phyloP scores from a whole-genome alignment of 2,329 filamentous ascomycete species.

The Xylariaceae sp. region DNA sequence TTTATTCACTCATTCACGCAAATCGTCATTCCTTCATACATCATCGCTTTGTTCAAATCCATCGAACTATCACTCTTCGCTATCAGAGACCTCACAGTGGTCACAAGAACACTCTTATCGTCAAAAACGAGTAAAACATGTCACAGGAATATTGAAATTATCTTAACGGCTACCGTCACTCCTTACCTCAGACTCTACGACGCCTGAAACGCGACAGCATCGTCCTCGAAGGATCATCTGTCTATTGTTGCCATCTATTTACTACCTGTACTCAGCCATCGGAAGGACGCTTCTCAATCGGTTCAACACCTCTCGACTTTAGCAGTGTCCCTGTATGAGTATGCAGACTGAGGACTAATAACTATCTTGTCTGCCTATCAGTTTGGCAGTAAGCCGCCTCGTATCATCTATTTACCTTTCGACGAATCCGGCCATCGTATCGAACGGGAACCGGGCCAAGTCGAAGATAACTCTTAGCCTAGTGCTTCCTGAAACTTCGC shows the following conservation, averaged over 20 bases:
- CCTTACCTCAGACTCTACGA: constrained; percentile 1
- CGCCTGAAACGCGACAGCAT: constrained; percentile 16
- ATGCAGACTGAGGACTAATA: constrained; percentile 1
- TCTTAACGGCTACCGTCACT: background rate
- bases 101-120: background rate
- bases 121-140: constrained; percentile 2
- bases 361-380: background rate
- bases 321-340: background rate
- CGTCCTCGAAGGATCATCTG: constrained; percentile 22
- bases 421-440: background rate
- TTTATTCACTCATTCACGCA: constrained; percentile 13
- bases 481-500: background rate
- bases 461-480: background rate
- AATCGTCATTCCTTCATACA: constrained; percentile 10
- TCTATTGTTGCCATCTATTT: no score
- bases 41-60: constrained; percentile 25
- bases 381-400: background rate
- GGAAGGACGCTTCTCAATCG: background rate
- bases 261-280: no score
- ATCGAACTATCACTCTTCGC: constrained; percentile 20
- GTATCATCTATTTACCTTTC: background rate
- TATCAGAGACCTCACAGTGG: background rate
- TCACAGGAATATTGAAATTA: constrained; percentile 2
- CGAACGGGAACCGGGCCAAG: background rate
- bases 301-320: background rate